Percentiles rank a stretch among this genome's conserved stretches.
Evolutionary conservation across 1,284 basidiomycete genomes (phyloP).

Genomic region (Phaffia rhodozyma): DNA sequence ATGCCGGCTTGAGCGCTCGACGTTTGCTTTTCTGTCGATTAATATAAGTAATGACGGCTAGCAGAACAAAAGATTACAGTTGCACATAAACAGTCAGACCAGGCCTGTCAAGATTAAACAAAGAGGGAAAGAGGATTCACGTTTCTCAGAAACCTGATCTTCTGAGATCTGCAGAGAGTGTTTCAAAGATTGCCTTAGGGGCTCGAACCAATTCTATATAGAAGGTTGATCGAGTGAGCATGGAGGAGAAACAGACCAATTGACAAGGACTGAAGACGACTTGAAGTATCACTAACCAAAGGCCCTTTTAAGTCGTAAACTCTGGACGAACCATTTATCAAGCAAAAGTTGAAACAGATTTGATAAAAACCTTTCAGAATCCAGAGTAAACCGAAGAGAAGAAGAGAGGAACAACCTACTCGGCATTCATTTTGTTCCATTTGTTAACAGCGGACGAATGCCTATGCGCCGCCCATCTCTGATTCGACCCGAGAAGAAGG

Average conservation of each 20-base stretch:
- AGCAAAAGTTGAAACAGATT: too few relatives aligned
- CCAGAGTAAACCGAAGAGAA: too few relatives aligned
- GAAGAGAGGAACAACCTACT: not conserved
- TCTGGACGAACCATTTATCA: too few relatives aligned
- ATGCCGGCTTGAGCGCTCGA: not conserved
- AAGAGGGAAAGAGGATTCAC: not conserved
- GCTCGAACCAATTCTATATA: conserved; percentile 4
- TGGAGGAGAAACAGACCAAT: not conserved
- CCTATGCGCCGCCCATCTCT: conserved; percentile 1
- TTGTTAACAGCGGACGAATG: not conserved
- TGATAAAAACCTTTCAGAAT: too few relatives aligned
- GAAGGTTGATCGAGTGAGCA: not conserved
- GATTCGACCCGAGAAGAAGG: not conserved
- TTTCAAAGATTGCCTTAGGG: not conserved
- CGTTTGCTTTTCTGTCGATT: not conserved
- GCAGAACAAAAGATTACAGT: not conserved
- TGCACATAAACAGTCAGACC: not conserved
- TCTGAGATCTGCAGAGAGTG: not conserved
- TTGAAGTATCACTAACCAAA: too few relatives aligned
- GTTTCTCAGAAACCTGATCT: not conserved
- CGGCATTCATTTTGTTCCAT: conserved; percentile 13
- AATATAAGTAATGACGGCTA: conserved; percentile 6
- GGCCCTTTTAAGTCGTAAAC: too few relatives aligned
- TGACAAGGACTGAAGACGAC: too few relatives aligned
- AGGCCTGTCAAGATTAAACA: not conserved